Percentiles rank a stretch among this genome's conserved stretches.
Conservation (phyloP, 257 asterid genomes). For the Scutellaria minor region DNA sequence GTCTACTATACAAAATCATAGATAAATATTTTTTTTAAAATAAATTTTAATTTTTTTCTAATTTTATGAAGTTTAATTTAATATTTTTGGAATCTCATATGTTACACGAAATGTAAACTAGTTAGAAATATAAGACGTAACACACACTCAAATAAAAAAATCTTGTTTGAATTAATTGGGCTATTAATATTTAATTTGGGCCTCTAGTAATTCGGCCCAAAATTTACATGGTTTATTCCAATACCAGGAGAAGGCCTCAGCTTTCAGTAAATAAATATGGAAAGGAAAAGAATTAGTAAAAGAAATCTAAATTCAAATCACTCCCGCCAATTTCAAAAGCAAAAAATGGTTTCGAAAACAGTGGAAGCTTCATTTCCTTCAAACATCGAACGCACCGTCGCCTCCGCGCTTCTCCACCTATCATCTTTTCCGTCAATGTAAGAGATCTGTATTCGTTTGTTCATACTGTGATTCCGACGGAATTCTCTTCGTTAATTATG, state of each 20-base stretch:
- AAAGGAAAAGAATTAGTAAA: background rate
- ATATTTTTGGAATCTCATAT: too few relatives aligned
- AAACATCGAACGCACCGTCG: constrained; percentile 62
- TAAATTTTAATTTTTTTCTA: too few relatives aligned
- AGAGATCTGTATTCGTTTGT: constrained; percentile 11
- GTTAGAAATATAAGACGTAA: too few relatives aligned
- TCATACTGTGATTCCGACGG: background rate
- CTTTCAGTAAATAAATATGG: background rate
- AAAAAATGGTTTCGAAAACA: constrained; percentile 46
- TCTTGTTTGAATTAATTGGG: too few relatives aligned
- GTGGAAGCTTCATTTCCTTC: constrained; percentile 70
- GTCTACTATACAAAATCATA: too few relatives aligned
- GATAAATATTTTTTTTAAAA: too few relatives aligned
- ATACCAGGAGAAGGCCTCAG: background rate
- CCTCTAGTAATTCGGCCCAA: too few relatives aligned
- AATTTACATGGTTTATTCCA: background rate
- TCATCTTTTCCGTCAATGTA: constrained; percentile 53
- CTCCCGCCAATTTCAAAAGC: constrained; percentile 75
- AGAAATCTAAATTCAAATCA: constrained; percentile 27
- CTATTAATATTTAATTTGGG: too few relatives aligned
- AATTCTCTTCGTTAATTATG: constrained; percentile 23
- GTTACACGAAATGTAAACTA: too few relatives aligned
- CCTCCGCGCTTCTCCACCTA: constrained; percentile 87
- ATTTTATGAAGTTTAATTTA: too few relatives aligned
- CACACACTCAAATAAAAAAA: too few relatives aligned